Conservation (phyloP, 2,329 filamentous ascomycete genomes). For the Colletotrichum spaethianum region DNA sequence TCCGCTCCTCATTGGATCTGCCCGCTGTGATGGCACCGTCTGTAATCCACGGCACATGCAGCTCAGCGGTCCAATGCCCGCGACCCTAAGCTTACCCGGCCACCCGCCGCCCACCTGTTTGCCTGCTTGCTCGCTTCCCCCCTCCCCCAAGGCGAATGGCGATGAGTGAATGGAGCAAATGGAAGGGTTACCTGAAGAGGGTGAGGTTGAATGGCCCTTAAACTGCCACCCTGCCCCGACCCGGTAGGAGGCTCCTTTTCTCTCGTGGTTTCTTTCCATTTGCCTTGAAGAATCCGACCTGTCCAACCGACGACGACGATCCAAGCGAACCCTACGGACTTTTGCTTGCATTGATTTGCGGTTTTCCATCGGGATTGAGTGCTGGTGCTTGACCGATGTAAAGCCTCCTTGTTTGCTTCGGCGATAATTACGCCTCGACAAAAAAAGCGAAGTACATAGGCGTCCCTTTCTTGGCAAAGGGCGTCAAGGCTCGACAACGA, state of each 20-base stretch:
- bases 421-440: constrained; percentile 30
- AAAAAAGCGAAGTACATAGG: background rate
- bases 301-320: constrained; percentile 19
- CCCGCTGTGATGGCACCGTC: constrained; percentile 37
- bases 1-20: constrained; percentile 36
- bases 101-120: constrained; percentile 15
- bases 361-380: constrained; percentile 15
- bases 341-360: background rate
- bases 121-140: constrained; percentile 5
- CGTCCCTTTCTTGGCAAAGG: background rate
- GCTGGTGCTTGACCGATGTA: constrained; percentile 40
- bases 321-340: constrained; percentile 11
- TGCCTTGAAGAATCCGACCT: constrained; percentile 8
- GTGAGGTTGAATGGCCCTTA: constrained; percentile 36
- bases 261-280: constrained; percentile 1
- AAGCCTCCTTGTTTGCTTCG: constrained; percentile 31
- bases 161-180: constrained; percentile 16
- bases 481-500: background rate
- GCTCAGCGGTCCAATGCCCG: constrained; percentile 31
- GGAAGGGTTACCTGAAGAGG: constrained; percentile 4
- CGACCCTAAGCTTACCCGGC: constrained; percentile 33
- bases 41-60: constrained; percentile 39
- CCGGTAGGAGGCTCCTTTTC: constrained; percentile 11
- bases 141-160: constrained; percentile 16
- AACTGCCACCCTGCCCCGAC: constrained; percentile 37